Conservation (phyloP, 345 rosid species). For the Citrus australasica region DNA sequence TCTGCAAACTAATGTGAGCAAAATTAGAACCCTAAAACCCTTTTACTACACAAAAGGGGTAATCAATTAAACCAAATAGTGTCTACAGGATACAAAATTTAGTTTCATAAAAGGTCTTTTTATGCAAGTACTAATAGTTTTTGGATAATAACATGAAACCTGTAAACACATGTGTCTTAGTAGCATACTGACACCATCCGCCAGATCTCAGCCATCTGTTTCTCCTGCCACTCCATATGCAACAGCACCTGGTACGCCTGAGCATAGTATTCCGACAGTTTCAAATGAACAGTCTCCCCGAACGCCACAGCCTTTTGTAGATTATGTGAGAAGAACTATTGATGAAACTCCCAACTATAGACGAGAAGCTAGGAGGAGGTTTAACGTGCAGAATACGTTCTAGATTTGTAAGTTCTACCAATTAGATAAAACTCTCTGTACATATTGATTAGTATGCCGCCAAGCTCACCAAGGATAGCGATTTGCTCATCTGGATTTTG, state of each 20-base stretch:
- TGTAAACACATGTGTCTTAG: not conserved
- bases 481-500: not conserved
- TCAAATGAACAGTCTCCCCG: conserved; percentile 60
- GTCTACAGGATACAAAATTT: not conserved
- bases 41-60: not conserved
- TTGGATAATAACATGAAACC: not conserved
- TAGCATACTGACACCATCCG: not conserved
- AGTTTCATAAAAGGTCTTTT: not conserved
- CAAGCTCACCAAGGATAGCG: not conserved
- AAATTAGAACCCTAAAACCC: not conserved
- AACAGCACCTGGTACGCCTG: conserved; percentile 52
- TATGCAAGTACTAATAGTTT: too few species aligned
- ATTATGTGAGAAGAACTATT: conserved; percentile 76
- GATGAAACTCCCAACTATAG: conserved; percentile 84
- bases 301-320: conserved; percentile 86
- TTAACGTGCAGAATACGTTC: conserved; percentile 75
- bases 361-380: conserved; percentile 73
- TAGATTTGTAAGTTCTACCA: conserved; percentile 21
- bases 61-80: not conserved
- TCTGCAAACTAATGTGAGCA: not conserved
- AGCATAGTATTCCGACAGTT: conserved; percentile 27
- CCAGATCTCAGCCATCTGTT: conserved; percentile 18
- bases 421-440: not conserved
- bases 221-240: conserved; percentile 26
- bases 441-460: not conserved